Evolutionary conservation across 768 basidiomycete species (phyloP).

Genomic region (Vararia minispora): DNA sequence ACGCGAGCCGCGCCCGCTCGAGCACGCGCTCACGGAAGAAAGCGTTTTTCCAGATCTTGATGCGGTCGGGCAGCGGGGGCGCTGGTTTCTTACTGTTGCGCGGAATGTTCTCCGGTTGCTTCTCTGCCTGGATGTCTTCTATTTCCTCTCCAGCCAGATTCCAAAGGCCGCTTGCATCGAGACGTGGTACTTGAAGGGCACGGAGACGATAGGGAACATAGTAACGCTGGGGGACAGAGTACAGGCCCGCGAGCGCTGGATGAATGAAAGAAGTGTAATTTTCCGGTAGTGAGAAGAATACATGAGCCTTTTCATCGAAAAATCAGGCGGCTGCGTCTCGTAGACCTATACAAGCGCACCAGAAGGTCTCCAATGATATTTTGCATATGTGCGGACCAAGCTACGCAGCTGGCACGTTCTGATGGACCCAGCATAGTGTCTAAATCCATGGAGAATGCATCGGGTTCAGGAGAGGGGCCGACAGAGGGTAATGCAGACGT

Average conservation of each 20-base stretch:
- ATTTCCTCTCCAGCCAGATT: constrained; percentile 27
- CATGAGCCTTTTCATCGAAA: constrained; percentile 38
- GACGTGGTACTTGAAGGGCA: constrained; percentile 38
- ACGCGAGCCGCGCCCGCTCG: constrained; percentile 43
- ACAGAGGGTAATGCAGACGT: constrained; percentile 20
- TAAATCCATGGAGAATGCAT: constrained; percentile 24
- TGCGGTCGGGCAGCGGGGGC: too few relatives aligned
- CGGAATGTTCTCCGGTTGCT: too few relatives aligned
- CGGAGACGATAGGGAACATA: constrained; percentile 61
- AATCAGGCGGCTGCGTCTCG: too few relatives aligned
- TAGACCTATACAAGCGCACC: constrained; percentile 30
- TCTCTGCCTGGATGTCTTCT: constrained; percentile 33
- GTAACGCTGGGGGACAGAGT: constrained; percentile 61
- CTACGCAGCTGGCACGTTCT: constrained; percentile 44
- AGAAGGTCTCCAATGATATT: constrained; percentile 58
- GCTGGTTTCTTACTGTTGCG: constrained; percentile 18
- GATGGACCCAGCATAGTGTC: constrained; percentile 34
- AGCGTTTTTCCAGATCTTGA: too few relatives aligned
- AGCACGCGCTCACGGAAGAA: too few relatives aligned
- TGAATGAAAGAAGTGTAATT: constrained; percentile 56
- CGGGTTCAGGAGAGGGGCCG: constrained; percentile 10
- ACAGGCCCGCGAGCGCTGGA: constrained; percentile 41
- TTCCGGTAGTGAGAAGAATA: constrained; percentile 45
- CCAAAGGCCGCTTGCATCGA: constrained; percentile 62
- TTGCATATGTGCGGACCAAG: constrained; percentile 59